Base-by-base conservation (phyloP, 352 stramenopile species). In the Globisporangium nunn region DNA sequence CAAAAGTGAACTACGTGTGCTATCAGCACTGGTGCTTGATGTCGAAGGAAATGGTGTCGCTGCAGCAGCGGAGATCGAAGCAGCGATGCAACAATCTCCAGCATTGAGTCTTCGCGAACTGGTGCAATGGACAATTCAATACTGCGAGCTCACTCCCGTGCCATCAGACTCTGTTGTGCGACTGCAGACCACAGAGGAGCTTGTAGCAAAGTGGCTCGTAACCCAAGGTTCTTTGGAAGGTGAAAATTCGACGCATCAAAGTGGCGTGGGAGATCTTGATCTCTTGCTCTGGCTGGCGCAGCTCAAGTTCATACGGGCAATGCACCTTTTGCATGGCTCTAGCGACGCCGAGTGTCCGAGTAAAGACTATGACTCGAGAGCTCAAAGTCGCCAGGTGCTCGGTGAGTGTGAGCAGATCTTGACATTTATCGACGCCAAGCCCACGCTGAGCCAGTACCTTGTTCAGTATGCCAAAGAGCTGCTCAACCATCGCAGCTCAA, bases 301-400 rank as follows among this genome's bases (percentile, higher is more conserved):
- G 52, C 33, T 81, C 15, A 64, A 64, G 40, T 77, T 71, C 37
- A 69, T 70, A 15, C 68, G 67, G 50, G 68, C 72, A 0, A 59
- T 47, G 2, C 37, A 66, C 28, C 39, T 58, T 15, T 30, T 80
- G 68, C 59, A 45, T 54, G 65, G 11, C 33, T 15, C 11, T 5
- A 28, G 4, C 15, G n/a, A 15, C 33, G 14, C 31, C 8, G 29
- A 23, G 0, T 17, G 0, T 8, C 30, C 37, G 17, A 35, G 4
- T 10, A 4, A 31, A 8, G 30, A 0, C 2, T 23, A 15, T 6
- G 40, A 47, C 15, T n/a, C 43, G 15, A 48, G 11, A 12, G 29
- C 46, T 5, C 31, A 11, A 17, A 59, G 37, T 35, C 39, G 15
- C 4, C 51, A 56, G 28, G 37, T 30, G 37, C 58, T 59, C 10